Percentiles rank a stretch among this genome's conserved stretches.
Evolutionary conservation across 2,329 filamentous ascomycete genomes (phyloP).

Genomic region (Teratosphaeria gauchensis): DNA sequence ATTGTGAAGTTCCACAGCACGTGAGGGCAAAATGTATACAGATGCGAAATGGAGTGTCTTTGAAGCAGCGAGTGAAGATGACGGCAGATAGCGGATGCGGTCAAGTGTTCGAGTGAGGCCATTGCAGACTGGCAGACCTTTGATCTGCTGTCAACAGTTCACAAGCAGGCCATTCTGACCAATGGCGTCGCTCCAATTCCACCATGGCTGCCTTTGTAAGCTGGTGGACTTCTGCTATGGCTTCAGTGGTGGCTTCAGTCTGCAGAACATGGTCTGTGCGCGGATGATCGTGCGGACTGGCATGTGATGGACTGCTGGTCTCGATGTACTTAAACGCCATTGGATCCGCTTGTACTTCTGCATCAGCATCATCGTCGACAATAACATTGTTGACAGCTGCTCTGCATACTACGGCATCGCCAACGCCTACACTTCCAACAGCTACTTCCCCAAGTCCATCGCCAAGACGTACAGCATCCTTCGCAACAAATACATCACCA

Average conservation of each 20-base stretch:
- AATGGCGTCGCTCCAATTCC: background rate
- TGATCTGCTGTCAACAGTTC: background rate
- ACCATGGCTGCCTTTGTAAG: background rate
- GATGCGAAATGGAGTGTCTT: too few relatives aligned
- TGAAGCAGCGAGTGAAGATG: background rate
- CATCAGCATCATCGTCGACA: background rate
- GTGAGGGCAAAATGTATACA: too few relatives aligned
- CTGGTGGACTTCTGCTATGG: background rate
- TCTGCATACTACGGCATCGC: background rate
- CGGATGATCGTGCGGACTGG: background rate
- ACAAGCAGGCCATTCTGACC: background rate
- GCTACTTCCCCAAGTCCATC: background rate
- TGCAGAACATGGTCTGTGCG: background rate
- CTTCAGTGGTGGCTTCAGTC: background rate
- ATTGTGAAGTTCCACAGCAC: too few relatives aligned
- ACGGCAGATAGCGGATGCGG: background rate
- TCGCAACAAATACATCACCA: background rate
- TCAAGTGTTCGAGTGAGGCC: background rate
- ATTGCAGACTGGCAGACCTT: background rate
- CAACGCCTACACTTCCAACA: background rate
- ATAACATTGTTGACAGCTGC: background rate
- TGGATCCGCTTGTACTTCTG: background rate
- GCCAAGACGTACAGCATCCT: background rate
- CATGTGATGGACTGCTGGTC: background rate
- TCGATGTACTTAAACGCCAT: background rate